Percentiles rank a stretch among this genome's conserved stretches.
Evolutionary conservation across 2,329 filamentous ascomycete species (phyloP).

Genomic region (Paecilomyces sp.): DNA sequence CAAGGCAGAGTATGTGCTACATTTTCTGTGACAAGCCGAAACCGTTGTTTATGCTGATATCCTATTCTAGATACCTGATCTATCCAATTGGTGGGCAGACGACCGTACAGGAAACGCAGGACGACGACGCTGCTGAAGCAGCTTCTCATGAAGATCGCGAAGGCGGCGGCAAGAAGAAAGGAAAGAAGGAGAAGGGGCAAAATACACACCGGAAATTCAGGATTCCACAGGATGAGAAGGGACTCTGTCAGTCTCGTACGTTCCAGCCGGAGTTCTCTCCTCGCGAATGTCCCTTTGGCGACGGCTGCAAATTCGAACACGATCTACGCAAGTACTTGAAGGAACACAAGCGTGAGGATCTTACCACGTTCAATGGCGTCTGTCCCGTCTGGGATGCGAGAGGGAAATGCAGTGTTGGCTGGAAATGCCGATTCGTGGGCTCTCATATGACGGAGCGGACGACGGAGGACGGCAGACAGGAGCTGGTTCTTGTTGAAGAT

Average conservation of each 20-base stretch:
- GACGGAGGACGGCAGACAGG: slow-evolving; percentile 70
- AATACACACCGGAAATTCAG: slow-evolving; percentile 81
- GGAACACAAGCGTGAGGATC: slow-evolving; percentile 72
- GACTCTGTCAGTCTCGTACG: slow-evolving; percentile 68
- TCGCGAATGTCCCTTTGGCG: slow-evolving; percentile 64
- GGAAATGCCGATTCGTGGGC: slow-evolving; percentile 86
- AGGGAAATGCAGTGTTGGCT: slow-evolving; percentile 74
- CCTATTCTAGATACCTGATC: slow-evolving; percentile 24
- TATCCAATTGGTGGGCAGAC: slow-evolving; percentile 11
- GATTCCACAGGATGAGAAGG: slow-evolving; percentile 66
- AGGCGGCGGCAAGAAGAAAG: slow-evolving; percentile 28
- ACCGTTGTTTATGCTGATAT: neutral
- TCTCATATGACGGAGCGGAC: slow-evolving; percentile 81
- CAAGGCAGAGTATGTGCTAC: slow-evolving; percentile 58
- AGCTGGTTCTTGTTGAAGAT: slow-evolving; percentile 64
- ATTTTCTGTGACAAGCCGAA: neutral
- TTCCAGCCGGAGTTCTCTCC: slow-evolving; percentile 76
- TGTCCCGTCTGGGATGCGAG: slow-evolving; percentile 76
- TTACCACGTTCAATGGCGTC: slow-evolving; percentile 65
- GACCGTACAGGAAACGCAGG: slow-evolving; percentile 24
- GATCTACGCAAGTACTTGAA: slow-evolving; percentile 78
- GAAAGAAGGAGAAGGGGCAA: slow-evolving; percentile 62
- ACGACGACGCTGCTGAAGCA: slow-evolving; percentile 56
- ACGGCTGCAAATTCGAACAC: slow-evolving; percentile 75
- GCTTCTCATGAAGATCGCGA: slow-evolving; percentile 39